Base-by-base conservation (phyloP, 2,329 filamentous ascomycete species). In the Botryotinia narcissicola region DNA sequence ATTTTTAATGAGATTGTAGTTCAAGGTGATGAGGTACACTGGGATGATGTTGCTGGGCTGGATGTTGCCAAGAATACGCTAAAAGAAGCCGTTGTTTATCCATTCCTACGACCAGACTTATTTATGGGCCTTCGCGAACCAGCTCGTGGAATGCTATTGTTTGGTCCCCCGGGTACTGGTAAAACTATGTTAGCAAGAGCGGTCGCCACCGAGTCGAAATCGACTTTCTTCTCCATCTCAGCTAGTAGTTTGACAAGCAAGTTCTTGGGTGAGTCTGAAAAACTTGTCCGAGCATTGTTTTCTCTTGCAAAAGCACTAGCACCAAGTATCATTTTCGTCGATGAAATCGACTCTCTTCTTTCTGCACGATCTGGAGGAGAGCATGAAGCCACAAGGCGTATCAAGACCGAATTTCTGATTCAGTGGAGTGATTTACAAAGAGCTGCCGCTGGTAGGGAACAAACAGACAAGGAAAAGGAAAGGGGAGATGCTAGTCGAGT, bases 111-210 rank as follows among this genome's bases (percentile, higher is more conserved):
- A 1, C 96, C 96, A 1, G 96, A 99, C 82, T 84, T 99, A 3
- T 99, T 99, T 84, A 96, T 95, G 88, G 96, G 96, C 0, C 86
- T 99, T 18, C 92, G 96, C 57, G 96, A 99, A 80, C 96, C 96
- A 32, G 95, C 96, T 22, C 87, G 94, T 73, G 96, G 96, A 9
- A 98, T 99, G 93, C 86, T 99, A 1, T 86, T 99, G 1, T 99
- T 99, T 80, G 96, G 96, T 0, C 96, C 96, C 1, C 96, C 96
- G 0, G 96, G 96, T n/a, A 99, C 96, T 0, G 96, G 96, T 70
- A 99, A 99, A 83, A 99, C 96, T 0, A 99, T 99, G 96, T 86
- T 99, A 54, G 96, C 96, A 16, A 89, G 96, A 76, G 94, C 94
- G 14, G 95, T 98, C 0, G 96, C 96, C 1, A 98, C 96, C 0